Percentiles rank a stretch among this genome's conserved stretches.
These are phyloP conservation scores for Fusarium continuum DNA, from an alignment of 2,329 filamentous ascomycete species.

Conservation along the genomic window DNA sequence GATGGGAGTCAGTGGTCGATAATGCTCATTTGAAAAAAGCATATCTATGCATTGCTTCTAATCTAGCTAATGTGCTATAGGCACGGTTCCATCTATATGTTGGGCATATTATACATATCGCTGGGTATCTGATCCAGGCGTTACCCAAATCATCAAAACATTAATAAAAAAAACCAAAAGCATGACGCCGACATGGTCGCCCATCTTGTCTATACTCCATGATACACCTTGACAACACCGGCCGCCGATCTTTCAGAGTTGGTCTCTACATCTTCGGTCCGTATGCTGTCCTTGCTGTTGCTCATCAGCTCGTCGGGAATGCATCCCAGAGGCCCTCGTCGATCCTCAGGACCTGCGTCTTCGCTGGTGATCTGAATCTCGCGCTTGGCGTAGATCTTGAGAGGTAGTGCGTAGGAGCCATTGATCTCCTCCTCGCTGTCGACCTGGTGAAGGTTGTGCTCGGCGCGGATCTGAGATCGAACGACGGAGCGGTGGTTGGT, in stretches of 20 bases:
- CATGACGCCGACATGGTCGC: neutral
- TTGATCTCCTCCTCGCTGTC: constrained; percentile 53
- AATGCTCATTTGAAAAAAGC: neutral
- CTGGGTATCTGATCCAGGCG: constrained; percentile 18
- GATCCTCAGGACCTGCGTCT: constrained; percentile 34
- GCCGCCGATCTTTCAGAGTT: constrained; percentile 40
- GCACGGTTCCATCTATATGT: constrained; percentile 19
- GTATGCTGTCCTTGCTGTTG: constrained; percentile 34
- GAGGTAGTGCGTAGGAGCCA: constrained; percentile 44
- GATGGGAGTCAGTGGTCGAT: neutral
- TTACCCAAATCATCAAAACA: constrained; percentile 11
- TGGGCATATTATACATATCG: neutral
- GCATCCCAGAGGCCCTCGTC: constrained; percentile 33
- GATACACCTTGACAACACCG: constrained; percentile 43
- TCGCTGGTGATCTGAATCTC: constrained; percentile 46
- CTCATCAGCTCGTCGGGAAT: constrained; percentile 30
- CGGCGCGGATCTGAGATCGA: constrained; percentile 35
- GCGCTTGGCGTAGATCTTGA: constrained; percentile 51
- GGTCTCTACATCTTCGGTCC: constrained; percentile 37
- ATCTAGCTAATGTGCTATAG: constrained; percentile 6
- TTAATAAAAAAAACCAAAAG: constrained; percentile 8
- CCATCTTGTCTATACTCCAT: constrained; percentile 34
- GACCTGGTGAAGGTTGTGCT: constrained; percentile 40
- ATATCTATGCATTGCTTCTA: constrained; percentile 3
- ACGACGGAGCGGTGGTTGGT: constrained; percentile 40